Base-by-base conservation (phyloP, 2,329 filamentous ascomycete species). In the Sporothrix variecibatus region DNA sequence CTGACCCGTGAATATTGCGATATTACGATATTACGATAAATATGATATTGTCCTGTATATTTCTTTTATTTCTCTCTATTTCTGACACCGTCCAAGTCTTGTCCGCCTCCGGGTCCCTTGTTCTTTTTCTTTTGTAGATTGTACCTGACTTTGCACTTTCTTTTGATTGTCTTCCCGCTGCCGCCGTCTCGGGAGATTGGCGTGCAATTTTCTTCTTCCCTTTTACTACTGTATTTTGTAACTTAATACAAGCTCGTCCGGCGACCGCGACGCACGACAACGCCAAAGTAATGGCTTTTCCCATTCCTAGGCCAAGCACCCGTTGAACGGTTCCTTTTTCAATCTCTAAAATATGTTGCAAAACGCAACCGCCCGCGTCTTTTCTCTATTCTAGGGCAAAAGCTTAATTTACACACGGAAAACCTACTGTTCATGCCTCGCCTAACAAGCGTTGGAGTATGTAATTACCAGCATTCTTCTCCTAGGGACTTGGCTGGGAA, bases 1-100 rank as follows among this genome's bases (percentile, higher is more conserved):
- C 34, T 62, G 34, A 9, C 68, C 51, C 68, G n/a, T 34, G 51
- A 65, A 65, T 68, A 68, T 68, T 68, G 40, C 51, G n/a, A 28
- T 56, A 56, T 56, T 12, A 5, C 15, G 15, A 49, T 49, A 49
- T 43, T 43, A 9, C 12, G 9, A 11, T 43, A 43, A 9, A 2
- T 9, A 43, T 43, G 6, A 15, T 43, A 43, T 49, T 20, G 15
- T 15, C 43, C 65, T 51, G n/a, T 51, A 23, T 60, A 43, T 64
- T 15, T 6, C 43, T 49, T 49, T 20, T 20, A 20, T 15, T n/a
- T 28, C 23, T 12, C 38, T 58, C 17, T 64, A 65, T 53, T 34
- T 53, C 40, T 64, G 58, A 65, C 56, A 64, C 70, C 70, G 70
- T 72, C 56, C 70, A 64, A 72, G 56, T 72, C 38, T 72, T 28